Conservation (phyloP, 129 eudicot species). For the Helichrysum umbraculigerum region DNA sequence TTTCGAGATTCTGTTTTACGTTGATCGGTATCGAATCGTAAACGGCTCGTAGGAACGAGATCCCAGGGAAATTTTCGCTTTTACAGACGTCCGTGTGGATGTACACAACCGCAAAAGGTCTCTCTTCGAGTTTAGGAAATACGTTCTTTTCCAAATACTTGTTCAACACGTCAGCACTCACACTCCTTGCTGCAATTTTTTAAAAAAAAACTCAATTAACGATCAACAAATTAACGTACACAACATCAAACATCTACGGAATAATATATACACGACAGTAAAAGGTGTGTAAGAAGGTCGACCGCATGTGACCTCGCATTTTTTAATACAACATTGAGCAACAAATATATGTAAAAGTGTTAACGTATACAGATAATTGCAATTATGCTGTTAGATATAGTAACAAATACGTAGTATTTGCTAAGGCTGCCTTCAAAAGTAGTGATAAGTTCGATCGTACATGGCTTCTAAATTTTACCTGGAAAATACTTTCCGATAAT, state of each 20-base stretch:
- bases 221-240: no score
- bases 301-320: no score
- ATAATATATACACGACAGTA: not conserved
- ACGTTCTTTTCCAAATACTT: slow-evolving; percentile 64
- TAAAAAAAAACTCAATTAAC: not conserved
- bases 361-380: no score
- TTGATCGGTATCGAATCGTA: slow-evolving; percentile 58
- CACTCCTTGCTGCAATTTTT: slow-evolving; percentile 36
- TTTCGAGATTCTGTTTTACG: slow-evolving; percentile 53
- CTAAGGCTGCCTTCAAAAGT: not conserved
- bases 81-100: slow-evolving; percentile 69
- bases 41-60: slow-evolving; percentile 55
- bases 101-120: slow-evolving; percentile 62
- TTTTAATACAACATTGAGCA: no score
- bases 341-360: no score
- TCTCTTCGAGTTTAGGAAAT: slow-evolving; percentile 46
- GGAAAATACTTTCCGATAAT: slow-evolving; percentile 62
- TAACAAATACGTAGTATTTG: no score
- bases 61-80: slow-evolving; percentile 65
- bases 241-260: no score
- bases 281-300: no score
- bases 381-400: not conserved
- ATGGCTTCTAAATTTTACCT: slow-evolving; percentile 31
- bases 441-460: not conserved
- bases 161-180: slow-evolving; percentile 56